Conservation (phyloP, 768 basidiomycete species). For the Nevesoporus exiguus region DNA sequence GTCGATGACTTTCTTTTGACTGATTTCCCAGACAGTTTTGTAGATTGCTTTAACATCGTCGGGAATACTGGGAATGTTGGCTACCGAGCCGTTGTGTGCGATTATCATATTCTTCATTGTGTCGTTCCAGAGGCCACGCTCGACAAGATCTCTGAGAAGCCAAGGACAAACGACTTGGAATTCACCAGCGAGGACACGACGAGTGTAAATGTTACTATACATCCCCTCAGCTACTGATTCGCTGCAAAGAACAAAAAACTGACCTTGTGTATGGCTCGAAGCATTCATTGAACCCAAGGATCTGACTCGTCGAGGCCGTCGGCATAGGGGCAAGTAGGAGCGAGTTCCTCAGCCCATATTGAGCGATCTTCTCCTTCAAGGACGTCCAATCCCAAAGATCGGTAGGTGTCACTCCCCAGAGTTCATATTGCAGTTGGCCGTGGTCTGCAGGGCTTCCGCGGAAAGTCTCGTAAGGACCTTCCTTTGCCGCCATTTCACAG, state of each 20-base stretch:
- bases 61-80: slow-evolving; percentile 86
- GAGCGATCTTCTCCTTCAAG: slow-evolving; percentile 82
- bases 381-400: slow-evolving; percentile 92
- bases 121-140: slow-evolving; percentile 94
- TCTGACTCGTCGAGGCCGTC: slow-evolving; percentile 97
- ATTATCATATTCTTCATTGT: slow-evolving; percentile 99
- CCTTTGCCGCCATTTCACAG: slow-evolving; percentile 73
- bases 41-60: slow-evolving; percentile 95
- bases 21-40: slow-evolving; percentile 99
- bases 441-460: slow-evolving; percentile 85
- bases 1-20: slow-evolving; percentile 97
- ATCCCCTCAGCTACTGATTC: slow-evolving; percentile 8
- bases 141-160: slow-evolving; percentile 97
- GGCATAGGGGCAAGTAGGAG: slow-evolving; percentile 96
- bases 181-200: slow-evolving; percentile 98
- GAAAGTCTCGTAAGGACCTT: slow-evolving; percentile 87
- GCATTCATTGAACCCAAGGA: slow-evolving; percentile 97
- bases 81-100: slow-evolving; percentile 87
- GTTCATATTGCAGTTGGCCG: slow-evolving; percentile 89
- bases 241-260: slow-evolving; percentile 13
- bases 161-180: slow-evolving; percentile 99
- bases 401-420: slow-evolving; percentile 91
- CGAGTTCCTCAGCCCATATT: slow-evolving; percentile 84
- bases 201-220: slow-evolving; percentile 92
- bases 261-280: slow-evolving; percentile 98